Evolutionary conservation across 306 rosid species (phyloP), one percentile per base, ranked within the genome.

Genomic region (Lathyrus aphaca): DNA sequence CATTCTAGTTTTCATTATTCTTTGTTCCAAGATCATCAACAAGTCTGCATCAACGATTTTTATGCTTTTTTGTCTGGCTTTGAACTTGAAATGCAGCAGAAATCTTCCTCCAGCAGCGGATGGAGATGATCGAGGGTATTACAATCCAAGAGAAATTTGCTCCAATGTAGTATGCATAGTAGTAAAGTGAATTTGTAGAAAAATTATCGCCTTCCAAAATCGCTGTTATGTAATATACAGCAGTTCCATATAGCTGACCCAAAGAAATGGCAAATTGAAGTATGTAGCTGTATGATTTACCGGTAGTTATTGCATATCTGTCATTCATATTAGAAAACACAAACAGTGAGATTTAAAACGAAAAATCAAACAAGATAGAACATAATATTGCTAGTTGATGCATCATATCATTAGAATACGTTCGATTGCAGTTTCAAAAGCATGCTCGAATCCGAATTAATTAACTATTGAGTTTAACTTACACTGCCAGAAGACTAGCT

Each of bases 211-310:
- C 99, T 42, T 94, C 89, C 84, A 94, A 73, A 37, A 69, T 51
- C 43, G 96, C 77, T 12, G 99, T 87, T 61, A 86, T 39, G 82
- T 76, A 94, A 74, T 91, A 94, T 14, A 87, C 80, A 29, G 75
- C 80, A 29, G 84, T 75, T 75, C 96, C 97, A 6, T 94, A 91
- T 10, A 95, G 87, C 82, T 95, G 99, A 12, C 97, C 89, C 72
- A 95, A 60, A 44, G 91, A 95, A 73, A 95, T 74, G 45, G 92
- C 92, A 25, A 95, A 86, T 79, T 94, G 97, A 68, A 94, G 92
- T 51, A 91, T 82, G 63, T 88, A 83, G 69, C 95, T 82, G 55
- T 91, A 91, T 18, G 99, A 69, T 72, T 90, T 94, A 15, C 85
- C 83, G 2, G 77, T 66, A 21, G 89, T 89, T 69, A 91, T 88